Evolutionary conservation across 768 basidiomycete genomes (phyloP), one percentile per base, ranked within the genome.

Genomic region (Lentinula boryana): DNA sequence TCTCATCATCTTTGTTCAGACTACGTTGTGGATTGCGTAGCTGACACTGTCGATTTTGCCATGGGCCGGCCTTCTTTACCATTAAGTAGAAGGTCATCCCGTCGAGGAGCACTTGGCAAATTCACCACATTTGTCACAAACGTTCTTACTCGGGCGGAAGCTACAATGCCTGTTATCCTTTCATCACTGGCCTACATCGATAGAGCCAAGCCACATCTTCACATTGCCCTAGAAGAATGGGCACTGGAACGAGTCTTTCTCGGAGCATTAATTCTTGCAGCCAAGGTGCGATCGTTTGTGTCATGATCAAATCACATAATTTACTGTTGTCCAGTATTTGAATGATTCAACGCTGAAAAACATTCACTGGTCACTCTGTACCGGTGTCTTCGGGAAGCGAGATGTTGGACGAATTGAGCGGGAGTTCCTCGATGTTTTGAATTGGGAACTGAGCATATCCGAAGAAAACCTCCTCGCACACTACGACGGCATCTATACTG

Each of bases 321-420:
- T 27, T 65, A 62, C 56, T 56, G 54, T 66, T 23, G 63, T 16
- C 53, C 36, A 91, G 85, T 94, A 94, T 69, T 76, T 89, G 38
- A 93, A 95, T 71, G 93, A 95, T 71, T 92, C 89, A 15, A 91
- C 90, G 31, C 81, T 93, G 15, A 95, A 95, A 80, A 95, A 95
- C 74, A 80, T 89, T 54, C 92, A 95, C 71, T 95, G 92, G 92
- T 87, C 89, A 8, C 77, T 88, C n/a, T 90, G 88, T 72, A 89
- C 89, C 0, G 86, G 87, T 33, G 86, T 91, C 31, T 91, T 91
- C 69, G 88, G 89, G 65, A 89, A 89, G 71, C 83, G 89, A 43
- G 89, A 91, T 66, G 82, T 90, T 31, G 88, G 88, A 50, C 83
- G 89, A 65, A 90, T 91, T 68, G 89, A 91, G 73, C 84, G 89